Conservation (phyloP, 2,329 filamentous ascomycete genomes). For the Atkinsonella texensis region DNA sequence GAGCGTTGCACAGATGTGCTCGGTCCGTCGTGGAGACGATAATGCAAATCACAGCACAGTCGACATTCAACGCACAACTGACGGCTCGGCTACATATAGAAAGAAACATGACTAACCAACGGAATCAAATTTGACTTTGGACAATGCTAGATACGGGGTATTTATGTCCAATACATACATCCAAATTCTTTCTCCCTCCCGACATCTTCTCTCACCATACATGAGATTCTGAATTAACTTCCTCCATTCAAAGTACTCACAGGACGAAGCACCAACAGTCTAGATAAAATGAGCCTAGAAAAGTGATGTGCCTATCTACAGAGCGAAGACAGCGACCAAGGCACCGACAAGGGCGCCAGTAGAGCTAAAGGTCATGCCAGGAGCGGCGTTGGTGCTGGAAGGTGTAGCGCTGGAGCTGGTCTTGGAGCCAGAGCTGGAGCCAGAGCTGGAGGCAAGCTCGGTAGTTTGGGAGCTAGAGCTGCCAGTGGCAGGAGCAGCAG, state of each 20-base stretch:
- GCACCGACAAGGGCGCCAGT: conserved; percentile 35
- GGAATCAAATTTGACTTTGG: not conserved
- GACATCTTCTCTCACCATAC: not conserved
- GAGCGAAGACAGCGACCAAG: conserved; percentile 35
- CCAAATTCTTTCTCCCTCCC: not conserved
- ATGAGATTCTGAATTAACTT: not conserved
- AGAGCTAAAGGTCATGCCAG: conserved; percentile 15
- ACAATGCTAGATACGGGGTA: not conserved
- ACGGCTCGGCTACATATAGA: too few relatives aligned
- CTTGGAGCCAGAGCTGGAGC: conserved; percentile 12
- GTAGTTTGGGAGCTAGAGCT: conserved; percentile 12
- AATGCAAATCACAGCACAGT: too few relatives aligned
- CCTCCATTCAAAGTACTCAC: not conserved
- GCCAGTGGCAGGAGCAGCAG: conserved; percentile 1
- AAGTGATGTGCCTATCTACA: conserved; percentile 25
- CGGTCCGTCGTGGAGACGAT: too few relatives aligned
- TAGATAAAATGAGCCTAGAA: not conserved
- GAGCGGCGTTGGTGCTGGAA: conserved; percentile 11
- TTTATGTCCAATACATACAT: not conserved
- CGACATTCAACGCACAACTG: not conserved
- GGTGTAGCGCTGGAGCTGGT: conserved; percentile 10
- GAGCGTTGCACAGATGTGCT: too few relatives aligned
- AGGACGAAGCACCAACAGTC: not conserved
- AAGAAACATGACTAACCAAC: not conserved
- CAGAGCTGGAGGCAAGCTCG: conserved; percentile 11